A percentile compares a stretch with the other conserved stretches of the same genome.
phyloP scores from a whole-genome alignment of 495 filamentous ascomycete genomes.

The Hypomontagnella submonticulosa region DNA sequence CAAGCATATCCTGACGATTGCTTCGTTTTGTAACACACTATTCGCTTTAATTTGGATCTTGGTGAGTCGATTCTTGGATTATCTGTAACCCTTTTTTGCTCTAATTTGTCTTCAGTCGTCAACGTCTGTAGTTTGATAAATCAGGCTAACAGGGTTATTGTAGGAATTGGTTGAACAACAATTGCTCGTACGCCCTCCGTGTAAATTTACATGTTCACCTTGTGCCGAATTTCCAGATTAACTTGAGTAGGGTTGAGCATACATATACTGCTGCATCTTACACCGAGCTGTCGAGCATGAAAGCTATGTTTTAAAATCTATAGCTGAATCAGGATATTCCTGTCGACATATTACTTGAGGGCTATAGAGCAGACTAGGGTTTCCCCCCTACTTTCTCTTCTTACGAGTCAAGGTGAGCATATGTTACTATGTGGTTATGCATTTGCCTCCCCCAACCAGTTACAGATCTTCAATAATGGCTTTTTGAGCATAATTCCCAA shows the following conservation, averaged over 20 bases:
- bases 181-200: conserved; percentile 5
- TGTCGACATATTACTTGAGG: conserved; percentile 2
- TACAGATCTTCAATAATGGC: conserved; percentile 18
- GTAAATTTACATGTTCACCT: conserved; percentile 7
- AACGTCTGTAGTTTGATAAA: conserved; percentile 6
- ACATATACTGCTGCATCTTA: conserved; percentile 17
- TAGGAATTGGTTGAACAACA: conserved; percentile 16
- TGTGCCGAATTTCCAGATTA: conserved; percentile 15
- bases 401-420: conserved; percentile 35
- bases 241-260: conserved; percentile 17
- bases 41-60: conserved; percentile 9
- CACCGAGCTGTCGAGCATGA: conserved; percentile 13
- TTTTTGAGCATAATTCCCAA: conserved; percentile 25
- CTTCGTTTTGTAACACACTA: conserved; percentile 26
- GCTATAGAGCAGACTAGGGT: conserved; percentile 7
- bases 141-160: conserved; percentile 17
- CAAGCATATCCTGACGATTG: conserved; percentile 24
- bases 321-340: neutral
- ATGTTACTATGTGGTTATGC: conserved; percentile 7
- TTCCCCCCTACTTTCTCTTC: conserved; percentile 17
- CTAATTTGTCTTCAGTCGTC: neutral
- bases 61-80: conserved; percentile 20
- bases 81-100: neutral
- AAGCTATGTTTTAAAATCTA: conserved; percentile 2
- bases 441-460: conserved; percentile 10